These are phyloP conservation scores for Aspergillus sp. DNA, from an alignment of 2,329 filamentous ascomycete genomes.

Conservation along the genomic window DNA sequence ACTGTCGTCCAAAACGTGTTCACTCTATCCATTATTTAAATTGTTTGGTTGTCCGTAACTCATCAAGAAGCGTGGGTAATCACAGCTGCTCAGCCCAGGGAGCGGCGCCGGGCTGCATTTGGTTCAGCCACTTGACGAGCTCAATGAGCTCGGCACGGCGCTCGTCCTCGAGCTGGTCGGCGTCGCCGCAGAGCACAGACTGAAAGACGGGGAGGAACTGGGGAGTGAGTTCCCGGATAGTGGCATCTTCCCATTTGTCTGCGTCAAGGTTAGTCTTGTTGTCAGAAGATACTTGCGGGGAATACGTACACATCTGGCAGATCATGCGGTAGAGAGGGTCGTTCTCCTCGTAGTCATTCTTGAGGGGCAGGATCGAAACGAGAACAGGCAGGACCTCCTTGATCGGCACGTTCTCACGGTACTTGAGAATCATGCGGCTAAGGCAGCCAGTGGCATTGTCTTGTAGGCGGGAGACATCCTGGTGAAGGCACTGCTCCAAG, in stretches of 20 bases:
- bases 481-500: conserved; percentile 81
- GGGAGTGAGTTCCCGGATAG: conserved; percentile 51
- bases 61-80: conserved; percentile 23
- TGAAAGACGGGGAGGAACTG: conserved; percentile 54
- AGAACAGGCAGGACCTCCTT: conserved; percentile 80
- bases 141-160: conserved; percentile 52
- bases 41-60: conserved; percentile 15
- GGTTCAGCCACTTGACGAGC: conserved; percentile 54
- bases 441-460: conserved; percentile 95
- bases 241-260: conserved; percentile 53
- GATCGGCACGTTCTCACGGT: conserved; percentile 81
- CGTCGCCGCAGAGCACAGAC: conserved; percentile 49
- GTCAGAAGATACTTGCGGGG: not conserved
- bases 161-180: conserved; percentile 54
- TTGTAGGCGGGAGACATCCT: conserved; percentile 77
- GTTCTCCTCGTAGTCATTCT: conserved; percentile 96
- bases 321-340: conserved; percentile 91
- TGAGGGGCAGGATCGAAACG: conserved; percentile 78
- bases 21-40: conserved; percentile 24
- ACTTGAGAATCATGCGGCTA: conserved; percentile 86
- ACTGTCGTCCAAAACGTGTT: conserved; percentile 21
- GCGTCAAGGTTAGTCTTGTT: conserved; percentile 22
- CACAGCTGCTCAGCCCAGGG: conserved; percentile 46
- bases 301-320: conserved; percentile 75
- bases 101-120: conserved; percentile 46